A percentile compares a stretch with the other conserved stretches of the same genome.
Evolutionary conservation across 495 filamentous ascomycete species (phyloP).

Genomic region (Penicillium canariense): DNA sequence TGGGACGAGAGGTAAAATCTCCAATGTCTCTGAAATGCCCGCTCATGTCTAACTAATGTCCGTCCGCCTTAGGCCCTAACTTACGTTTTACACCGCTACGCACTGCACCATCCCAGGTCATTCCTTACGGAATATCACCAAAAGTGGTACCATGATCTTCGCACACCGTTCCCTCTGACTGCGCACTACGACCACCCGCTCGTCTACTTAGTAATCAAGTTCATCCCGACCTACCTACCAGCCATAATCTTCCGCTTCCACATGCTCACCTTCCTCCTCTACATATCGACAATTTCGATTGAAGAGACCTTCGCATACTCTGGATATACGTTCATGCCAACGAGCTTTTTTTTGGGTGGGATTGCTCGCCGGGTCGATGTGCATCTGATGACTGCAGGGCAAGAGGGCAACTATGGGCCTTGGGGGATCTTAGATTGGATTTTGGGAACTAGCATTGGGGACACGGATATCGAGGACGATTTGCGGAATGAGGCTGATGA

Average conservation of each 20-base stretch:
- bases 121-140: conserved; percentile 50
- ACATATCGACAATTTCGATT: conserved; percentile 63
- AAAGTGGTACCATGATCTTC: conserved; percentile 62
- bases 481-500: conserved; percentile 22
- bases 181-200: conserved; percentile 80
- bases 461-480: conserved; percentile 46
- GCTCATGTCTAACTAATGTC: not conserved
- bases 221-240: conserved; percentile 73
- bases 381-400: conserved; percentile 61
- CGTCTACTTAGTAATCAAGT: conserved; percentile 64
- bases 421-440: conserved; percentile 79
- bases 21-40: not conserved
- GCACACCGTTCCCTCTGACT: conserved; percentile 62
- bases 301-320: conserved; percentile 77
- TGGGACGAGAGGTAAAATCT: conserved; percentile 58
- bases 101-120: conserved; percentile 55
- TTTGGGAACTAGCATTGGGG: conserved; percentile 62
- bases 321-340: conserved; percentile 74
- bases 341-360: conserved; percentile 67
- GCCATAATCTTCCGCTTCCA: conserved; percentile 66
- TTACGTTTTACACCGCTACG: conserved; percentile 71
- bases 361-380: conserved; percentile 67
- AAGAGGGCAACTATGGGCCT: conserved; percentile 71
- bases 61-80: conserved; percentile 38
- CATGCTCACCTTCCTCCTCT: conserved; percentile 74